Evolutionary conservation across 768 basidiomycete species (phyloP), one percentile per base, ranked within the genome.

Genomic region (Naganishia antarctica): DNA sequence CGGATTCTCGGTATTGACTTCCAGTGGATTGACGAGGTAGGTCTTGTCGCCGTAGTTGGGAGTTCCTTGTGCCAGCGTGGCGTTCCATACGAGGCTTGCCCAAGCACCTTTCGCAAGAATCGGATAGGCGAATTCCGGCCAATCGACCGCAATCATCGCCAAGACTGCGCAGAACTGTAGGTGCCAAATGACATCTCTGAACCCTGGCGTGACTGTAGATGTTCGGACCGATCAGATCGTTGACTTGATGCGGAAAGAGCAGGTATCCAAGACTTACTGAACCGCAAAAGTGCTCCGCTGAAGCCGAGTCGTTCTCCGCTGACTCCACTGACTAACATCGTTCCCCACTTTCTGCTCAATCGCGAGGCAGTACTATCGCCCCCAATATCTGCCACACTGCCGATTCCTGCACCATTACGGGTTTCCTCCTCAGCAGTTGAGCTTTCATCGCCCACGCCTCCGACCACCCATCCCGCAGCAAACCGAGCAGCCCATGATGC

Each of bases 121-220:
- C n/a, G 94, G 93, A 78, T 97, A 98, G 66, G 87, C 83, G 76
- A 93, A 97, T 16, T 82, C 81, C 0, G 96, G 94, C 94, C 94
- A 99, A 74, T 90, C 83, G 23, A 98, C 91, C 34, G 94, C 90
- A 60, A 98, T 86, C 89, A 96, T 93, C 32, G 85, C 86, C 15
- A 99, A 80, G 32, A 87, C 83, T 9, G 78, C 73, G 60, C 70
- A 71, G 43, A 90, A 97, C 69, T 96, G 92, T 0, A 92, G 89
- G 71, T 93, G 91, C 76, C 91, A 88, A 53, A 97, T 83, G 57
- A 99, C 83, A 76, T 99, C 96, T 60, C 92, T 82, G 79, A 93
- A 79, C 6, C 91, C 90, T 1, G 96, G 94, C 0, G 96, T 94
- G 70, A 87, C 91, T 63, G 41, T n/a, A n/a, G n/a, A n/a, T n/a